Base-by-base conservation (phyloP, 176 grass and related monocot genomes). In the Aegilops bicornis region DNA sequence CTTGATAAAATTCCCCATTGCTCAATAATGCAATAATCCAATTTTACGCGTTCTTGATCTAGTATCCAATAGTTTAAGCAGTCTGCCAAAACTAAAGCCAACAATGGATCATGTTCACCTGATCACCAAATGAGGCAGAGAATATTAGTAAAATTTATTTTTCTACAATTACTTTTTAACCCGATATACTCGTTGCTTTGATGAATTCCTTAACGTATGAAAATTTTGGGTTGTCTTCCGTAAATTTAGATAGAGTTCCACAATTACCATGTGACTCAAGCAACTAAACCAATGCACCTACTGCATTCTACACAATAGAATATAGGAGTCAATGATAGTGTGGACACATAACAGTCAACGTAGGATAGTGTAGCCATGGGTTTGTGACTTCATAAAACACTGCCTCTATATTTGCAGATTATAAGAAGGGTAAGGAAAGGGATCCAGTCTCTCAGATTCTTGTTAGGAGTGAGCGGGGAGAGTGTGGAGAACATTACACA, bases 211-310 rank as follows among this genome's bases (percentile, higher is more conserved):
- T 39, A 39, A 9, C 8, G 37, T 39, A 39, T 0, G 37, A 39
- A 39, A 39, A 39, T 27, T 8, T 8, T 7, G 37, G 37, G 95
- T 93, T 91, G 95, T 93, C 71, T 95, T 85, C 11, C 85, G 20
- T 84, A 95, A 89, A 83, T 97, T 95, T 69, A 91, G 74, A 68
- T 87, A 91, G 32, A 77, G 83, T 62, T 11, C 5, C 32, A 37
- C 24, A 82, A 0, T 60, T 60, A 69, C 61, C 10, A 39, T 68
- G 11, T 42, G 29, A 50, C 42, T 33, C 56, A 84, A 22, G 40
- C 30, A 64, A 10, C 72, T 13, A 61, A 61, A 64, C 15, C 10
- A 11, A 61, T 7, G 14, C 7, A 32, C 62, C 62, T 19, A 62
- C 8, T 13, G 29, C 24, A 54, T 72, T 20, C 52, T 33, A 27